A percentile compares a stretch with the other conserved stretches of the same genome.
Evolutionary conservation across 2,329 filamentous ascomycete species (phyloP).

Genomic region (Paraphoma sp.): DNA sequence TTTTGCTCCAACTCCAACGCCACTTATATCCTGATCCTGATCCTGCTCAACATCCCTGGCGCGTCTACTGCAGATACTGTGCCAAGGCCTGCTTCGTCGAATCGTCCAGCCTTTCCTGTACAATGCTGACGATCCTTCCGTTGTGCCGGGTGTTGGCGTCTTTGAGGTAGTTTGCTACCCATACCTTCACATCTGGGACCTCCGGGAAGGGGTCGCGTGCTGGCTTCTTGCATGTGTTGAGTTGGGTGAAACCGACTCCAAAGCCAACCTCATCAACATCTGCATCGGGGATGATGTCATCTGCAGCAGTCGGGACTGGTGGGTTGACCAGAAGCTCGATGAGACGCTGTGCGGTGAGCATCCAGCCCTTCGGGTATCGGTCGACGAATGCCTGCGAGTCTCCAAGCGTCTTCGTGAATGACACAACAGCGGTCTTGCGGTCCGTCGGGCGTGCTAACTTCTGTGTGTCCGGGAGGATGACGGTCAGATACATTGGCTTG

Average conservation of each 20-base stretch:
- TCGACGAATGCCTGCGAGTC: slow-evolving; percentile 84
- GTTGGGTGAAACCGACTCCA: slow-evolving; percentile 89
- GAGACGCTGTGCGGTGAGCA: slow-evolving; percentile 85
- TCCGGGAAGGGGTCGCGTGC: slow-evolving; percentile 84
- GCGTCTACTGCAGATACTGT: slow-evolving; percentile 29
- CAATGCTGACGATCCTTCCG: slow-evolving; percentile 74
- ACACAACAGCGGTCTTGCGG: slow-evolving; percentile 91
- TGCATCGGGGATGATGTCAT: slow-evolving; percentile 81
- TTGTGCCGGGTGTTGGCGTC: slow-evolving; percentile 76
- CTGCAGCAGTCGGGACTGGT: slow-evolving; percentile 70
- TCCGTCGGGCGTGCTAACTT: slow-evolving; percentile 87
- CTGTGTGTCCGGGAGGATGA: slow-evolving; percentile 88
- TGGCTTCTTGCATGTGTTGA: slow-evolving; percentile 85
- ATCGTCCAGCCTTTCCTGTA: slow-evolving; percentile 69
- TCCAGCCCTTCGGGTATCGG: slow-evolving; percentile 77
- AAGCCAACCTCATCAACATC: slow-evolving; percentile 96
- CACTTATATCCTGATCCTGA: background rate
- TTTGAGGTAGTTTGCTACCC: slow-evolving; percentile 83
- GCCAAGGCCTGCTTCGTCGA: slow-evolving; percentile 50
- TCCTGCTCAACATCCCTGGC: background rate
- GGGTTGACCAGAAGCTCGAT: slow-evolving; percentile 90
- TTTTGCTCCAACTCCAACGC: background rate
- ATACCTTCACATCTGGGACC: slow-evolving; percentile 76
- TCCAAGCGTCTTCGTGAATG: slow-evolving; percentile 88
- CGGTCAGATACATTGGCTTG: slow-evolving; percentile 80